These are phyloP conservation scores for Cardiospermum halicacabum DNA, from an alignment of 345 rosid species.

Conservation along the genomic window DNA sequence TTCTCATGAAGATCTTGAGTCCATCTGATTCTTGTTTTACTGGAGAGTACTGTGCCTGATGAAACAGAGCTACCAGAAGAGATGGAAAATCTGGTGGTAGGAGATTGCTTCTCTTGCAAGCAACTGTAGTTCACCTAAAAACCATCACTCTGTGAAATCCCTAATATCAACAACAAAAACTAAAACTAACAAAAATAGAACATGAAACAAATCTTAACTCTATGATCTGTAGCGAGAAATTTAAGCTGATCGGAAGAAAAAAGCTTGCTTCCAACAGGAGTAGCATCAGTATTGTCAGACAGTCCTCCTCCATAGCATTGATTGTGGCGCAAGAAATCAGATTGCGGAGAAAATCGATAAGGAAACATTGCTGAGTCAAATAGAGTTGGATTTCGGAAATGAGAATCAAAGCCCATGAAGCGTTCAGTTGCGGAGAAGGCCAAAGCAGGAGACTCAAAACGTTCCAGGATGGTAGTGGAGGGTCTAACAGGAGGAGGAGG, in stretches of 20 bases:
- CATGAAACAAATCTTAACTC: slow-evolving; percentile 28
- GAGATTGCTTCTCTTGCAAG: slow-evolving; percentile 32
- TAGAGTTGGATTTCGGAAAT: slow-evolving; percentile 19
- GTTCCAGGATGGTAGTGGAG: slow-evolving; percentile 34
- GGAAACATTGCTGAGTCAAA: slow-evolving; percentile 28
- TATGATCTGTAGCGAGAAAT: slow-evolving; percentile 25
- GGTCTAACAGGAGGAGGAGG: slow-evolving; percentile 22
- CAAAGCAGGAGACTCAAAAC: slow-evolving; percentile 42
- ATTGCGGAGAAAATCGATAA: slow-evolving; percentile 13
- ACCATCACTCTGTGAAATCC: slow-evolving; percentile 13
- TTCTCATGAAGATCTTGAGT: slow-evolving; percentile 85
- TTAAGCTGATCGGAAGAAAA: slow-evolving; percentile 9
- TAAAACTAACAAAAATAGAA: neutral
- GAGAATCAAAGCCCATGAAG: slow-evolving; percentile 43
- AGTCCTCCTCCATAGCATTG: slow-evolving; percentile 8
- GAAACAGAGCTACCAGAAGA: slow-evolving; percentile 19
- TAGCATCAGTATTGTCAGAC: slow-evolving; percentile 14
- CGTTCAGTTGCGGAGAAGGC: slow-evolving; percentile 52
- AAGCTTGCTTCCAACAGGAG: slow-evolving; percentile 14
- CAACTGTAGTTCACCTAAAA: slow-evolving; percentile 28
- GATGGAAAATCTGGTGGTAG: slow-evolving; percentile 17
- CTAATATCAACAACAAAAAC: slow-evolving; percentile 26
- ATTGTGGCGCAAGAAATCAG: slow-evolving; percentile 18
- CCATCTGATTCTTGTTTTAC: slow-evolving; percentile 79
- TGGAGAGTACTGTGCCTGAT: slow-evolving; percentile 18